Conservation (phyloP, 148 eudicot species). For the Vaccinium myrtillus region DNA sequence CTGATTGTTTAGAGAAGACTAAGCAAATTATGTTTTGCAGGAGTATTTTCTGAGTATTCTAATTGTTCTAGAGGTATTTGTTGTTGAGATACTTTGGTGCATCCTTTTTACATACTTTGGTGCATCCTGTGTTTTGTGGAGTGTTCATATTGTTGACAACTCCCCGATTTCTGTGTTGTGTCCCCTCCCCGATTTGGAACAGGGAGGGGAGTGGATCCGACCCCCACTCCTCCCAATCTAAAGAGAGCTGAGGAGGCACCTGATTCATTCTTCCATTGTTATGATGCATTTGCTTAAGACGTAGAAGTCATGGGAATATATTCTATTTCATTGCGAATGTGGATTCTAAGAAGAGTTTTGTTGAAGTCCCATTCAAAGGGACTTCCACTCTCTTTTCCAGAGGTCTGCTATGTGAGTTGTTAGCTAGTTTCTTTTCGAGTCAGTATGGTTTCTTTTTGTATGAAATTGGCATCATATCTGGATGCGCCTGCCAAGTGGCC, state of each 20-base stretch:
- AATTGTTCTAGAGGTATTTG: neutral
- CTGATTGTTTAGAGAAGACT: neutral
- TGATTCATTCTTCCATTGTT: neutral
- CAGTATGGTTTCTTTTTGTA: neutral
- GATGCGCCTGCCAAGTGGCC: neutral
- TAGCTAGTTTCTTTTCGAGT: neutral
- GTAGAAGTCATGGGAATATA: neutral
- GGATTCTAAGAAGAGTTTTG: neutral
- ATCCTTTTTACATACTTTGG: neutral
- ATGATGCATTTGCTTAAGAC: neutral
- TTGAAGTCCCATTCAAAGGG: neutral
- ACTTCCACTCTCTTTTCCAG: neutral
- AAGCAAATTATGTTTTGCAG: neutral
- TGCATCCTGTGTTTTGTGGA: neutral
- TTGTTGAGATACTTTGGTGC: neutral
- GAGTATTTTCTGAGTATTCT: neutral
- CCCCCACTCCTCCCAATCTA: neutral
- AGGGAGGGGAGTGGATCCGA: neutral
- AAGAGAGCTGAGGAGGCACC: neutral
- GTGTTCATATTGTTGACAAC: neutral
- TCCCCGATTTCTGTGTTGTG: neutral
- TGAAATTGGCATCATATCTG: neutral
- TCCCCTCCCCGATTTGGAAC: neutral
- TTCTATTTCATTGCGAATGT: neutral
- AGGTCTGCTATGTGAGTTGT: neutral